phyloP scores from a whole-genome alignment of 73 alveolate species.

The Durusdinium trenchii region DNA sequence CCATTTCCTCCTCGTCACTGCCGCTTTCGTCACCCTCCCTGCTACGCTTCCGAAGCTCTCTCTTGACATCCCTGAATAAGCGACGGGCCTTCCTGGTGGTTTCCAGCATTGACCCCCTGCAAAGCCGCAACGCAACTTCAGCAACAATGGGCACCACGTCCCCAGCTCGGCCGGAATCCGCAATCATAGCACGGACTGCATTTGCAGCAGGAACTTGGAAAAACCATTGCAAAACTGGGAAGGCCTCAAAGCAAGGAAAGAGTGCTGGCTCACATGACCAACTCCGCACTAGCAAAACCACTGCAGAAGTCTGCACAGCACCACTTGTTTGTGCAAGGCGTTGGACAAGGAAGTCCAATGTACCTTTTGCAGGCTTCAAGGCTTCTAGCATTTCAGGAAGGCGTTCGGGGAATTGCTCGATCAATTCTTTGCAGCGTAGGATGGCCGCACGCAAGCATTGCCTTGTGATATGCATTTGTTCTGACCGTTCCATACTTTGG shows the following conservation, averaged over 20 bases:
- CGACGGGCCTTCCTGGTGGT: conserved; percentile 26
- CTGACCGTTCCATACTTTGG: conserved; percentile 15
- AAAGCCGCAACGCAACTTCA: conserved; percentile 31
- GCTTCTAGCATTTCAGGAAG: neutral
- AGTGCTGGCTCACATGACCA: conserved; percentile 45
- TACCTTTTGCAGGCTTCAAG: neutral
- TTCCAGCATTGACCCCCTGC: conserved; percentile 23
- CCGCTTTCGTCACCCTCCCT: conserved; percentile 58
- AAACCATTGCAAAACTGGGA: conserved; percentile 8
- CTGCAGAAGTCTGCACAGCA: conserved; percentile 54
- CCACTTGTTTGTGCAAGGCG: conserved; percentile 25
- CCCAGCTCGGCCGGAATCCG: conserved; percentile 21
- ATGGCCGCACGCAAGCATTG: conserved; percentile 27
- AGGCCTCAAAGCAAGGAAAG: conserved; percentile 62
- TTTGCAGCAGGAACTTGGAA: conserved; percentile 33
- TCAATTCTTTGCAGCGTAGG: conserved; percentile 22
- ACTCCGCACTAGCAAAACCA: conserved; percentile 30
- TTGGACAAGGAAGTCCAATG: conserved; percentile 8
- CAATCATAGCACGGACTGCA: neutral
- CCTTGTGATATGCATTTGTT: conserved; percentile 58
- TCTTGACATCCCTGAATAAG: conserved; percentile 25
- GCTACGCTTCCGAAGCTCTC: conserved; percentile 43
- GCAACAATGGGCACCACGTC: conserved; percentile 66
- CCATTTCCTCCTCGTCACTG: neutral
- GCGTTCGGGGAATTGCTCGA: conserved; percentile 55